These are phyloP conservation scores for Laetiporus sulphureus DNA, from an alignment of 1,284 basidiomycete genomes.

Conservation along the genomic window DNA sequence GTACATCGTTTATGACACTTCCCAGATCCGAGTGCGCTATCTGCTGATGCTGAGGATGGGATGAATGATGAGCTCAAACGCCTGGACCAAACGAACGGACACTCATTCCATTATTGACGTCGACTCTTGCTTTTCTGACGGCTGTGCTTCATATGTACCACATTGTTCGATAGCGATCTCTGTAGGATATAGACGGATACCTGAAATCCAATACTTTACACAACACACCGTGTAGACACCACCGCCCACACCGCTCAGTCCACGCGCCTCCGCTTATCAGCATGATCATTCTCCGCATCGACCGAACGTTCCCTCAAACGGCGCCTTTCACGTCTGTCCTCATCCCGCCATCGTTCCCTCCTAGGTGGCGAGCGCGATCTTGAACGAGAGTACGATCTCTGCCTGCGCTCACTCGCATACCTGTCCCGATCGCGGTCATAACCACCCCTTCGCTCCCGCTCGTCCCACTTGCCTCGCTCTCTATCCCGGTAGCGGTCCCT, in stretches of 20 bases:
- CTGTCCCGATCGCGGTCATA: slow-evolving; percentile 20
- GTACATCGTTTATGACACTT: slow-evolving; percentile 34
- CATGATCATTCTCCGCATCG: slow-evolving; percentile 20
- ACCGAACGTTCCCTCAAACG: slow-evolving; percentile 38
- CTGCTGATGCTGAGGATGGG: slow-evolving; percentile 37
- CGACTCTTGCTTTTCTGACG: too few relatives aligned
- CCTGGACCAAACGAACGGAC: too few relatives aligned
- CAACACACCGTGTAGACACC: not conserved
- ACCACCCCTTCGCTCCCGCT: slow-evolving; percentile 17
- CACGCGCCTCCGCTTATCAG: slow-evolving; percentile 30
- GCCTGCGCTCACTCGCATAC: slow-evolving; percentile 12
- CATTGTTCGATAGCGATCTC: too few relatives aligned
- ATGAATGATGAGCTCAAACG: too few relatives aligned
- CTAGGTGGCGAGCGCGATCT: slow-evolving; percentile 24
- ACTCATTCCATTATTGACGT: too few relatives aligned
- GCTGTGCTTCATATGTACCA: too few relatives aligned
- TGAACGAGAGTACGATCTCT: slow-evolving; percentile 31
- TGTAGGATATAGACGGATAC: too few relatives aligned
- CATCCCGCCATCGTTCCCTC: slow-evolving; percentile 21
- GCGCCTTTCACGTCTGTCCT: slow-evolving; percentile 26
- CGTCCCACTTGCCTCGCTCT: slow-evolving; percentile 20
- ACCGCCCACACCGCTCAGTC: slow-evolving; percentile 11
- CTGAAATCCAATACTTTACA: not conserved
- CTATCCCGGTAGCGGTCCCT: slow-evolving; percentile 21
- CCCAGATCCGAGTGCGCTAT: slow-evolving; percentile 36